Base-by-base conservation (phyloP, 176 grass and related monocot genomes). In the Elymus sibiricus region DNA sequence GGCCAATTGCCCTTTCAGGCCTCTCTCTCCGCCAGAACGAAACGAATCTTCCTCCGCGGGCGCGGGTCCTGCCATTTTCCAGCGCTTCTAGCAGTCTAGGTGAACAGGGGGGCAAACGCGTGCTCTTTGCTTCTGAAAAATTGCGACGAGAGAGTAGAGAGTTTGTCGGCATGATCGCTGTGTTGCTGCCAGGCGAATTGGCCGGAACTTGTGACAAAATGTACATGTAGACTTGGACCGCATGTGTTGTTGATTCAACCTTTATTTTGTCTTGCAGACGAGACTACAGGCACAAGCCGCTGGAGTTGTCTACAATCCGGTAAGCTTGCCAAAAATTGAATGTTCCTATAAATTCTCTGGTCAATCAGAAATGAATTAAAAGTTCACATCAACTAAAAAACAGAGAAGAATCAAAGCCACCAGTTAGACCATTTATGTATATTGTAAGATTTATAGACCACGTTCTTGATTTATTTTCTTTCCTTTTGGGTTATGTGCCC, bases 251-350 rank as follows among this genome's bases (percentile, higher is more conserved):
- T 77, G 42, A 89, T 76, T 49, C 7, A 29, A 1, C 29, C 16
- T 11, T 21, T 38, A 11, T 61, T 80, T 80, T 74, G 17, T 79
- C 11, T 79, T 86, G 39, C 89, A 98, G 95, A 98, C 95, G 32
- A 94, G 95, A 72, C 93, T 98, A 83, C 95, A 98, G 90, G 95
- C 93, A 5, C 95, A 98, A 76, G 95, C 93, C 64, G 95, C 93
- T 84, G 95, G 95, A 87, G 91, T 98, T 15, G 77, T 90, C 15
- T 95, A 98, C 80, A 91, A 92, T 64, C 83, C 88, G 77, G 91
- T 95, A 93, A 80, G 76, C 28, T 0, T 46, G 11, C 7, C 25
- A 26, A n/a, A 17, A 39, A n/a, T 58, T 58, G 55, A 39, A 39
- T 37, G 5, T 1, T 26, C 9, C 34, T 79, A 39, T 39, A 7